These are phyloP conservation scores for Hirsutella thompsonii DNA, from an alignment of 2,329 filamentous ascomycete species.

Conservation along the genomic window DNA sequence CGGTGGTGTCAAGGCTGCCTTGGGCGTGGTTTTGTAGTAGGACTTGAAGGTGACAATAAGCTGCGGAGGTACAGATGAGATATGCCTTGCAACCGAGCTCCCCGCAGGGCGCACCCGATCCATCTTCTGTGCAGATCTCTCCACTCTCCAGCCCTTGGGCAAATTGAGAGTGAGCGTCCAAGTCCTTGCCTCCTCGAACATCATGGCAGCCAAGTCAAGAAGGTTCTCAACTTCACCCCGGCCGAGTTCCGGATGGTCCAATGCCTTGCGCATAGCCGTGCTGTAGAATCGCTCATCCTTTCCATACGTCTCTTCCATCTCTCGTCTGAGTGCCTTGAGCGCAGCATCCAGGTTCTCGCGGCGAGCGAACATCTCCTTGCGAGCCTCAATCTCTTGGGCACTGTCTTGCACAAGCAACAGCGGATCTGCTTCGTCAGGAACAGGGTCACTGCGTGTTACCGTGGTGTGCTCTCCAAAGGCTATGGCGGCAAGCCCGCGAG, in stretches of 20 bases:
- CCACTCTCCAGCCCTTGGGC: constrained; percentile 27
- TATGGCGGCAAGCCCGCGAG: constrained; percentile 46
- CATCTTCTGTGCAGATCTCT: constrained; percentile 19
- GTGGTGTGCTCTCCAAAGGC: constrained; percentile 49
- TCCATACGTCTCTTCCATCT: constrained; percentile 29
- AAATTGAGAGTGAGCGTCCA: constrained; percentile 28
- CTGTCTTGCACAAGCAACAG: constrained; percentile 29
- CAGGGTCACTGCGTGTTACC: constrained; percentile 24
- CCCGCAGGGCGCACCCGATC: constrained; percentile 19
- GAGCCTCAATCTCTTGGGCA: constrained; percentile 40
- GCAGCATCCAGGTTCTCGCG: constrained; percentile 50
- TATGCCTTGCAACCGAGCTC: background rate
- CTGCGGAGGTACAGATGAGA: constrained; percentile 13
- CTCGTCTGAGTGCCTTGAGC: constrained; percentile 26
- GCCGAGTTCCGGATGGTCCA: constrained; percentile 25
- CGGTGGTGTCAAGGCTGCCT: constrained; percentile 12
- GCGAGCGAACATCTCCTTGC: constrained; percentile 49
- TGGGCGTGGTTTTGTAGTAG: constrained; percentile 23
- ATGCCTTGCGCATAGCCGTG: constrained; percentile 28
- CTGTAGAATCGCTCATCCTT: constrained; percentile 25
- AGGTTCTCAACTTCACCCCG: constrained; percentile 28
- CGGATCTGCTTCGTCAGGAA: constrained; percentile 21
- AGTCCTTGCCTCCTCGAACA: constrained; percentile 30
- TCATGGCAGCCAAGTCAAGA: constrained; percentile 30
- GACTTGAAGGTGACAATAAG: constrained; percentile 25